phyloP scores from a whole-genome alignment of 1,139 yeast species.

The Protomyces inundatus region DNA sequence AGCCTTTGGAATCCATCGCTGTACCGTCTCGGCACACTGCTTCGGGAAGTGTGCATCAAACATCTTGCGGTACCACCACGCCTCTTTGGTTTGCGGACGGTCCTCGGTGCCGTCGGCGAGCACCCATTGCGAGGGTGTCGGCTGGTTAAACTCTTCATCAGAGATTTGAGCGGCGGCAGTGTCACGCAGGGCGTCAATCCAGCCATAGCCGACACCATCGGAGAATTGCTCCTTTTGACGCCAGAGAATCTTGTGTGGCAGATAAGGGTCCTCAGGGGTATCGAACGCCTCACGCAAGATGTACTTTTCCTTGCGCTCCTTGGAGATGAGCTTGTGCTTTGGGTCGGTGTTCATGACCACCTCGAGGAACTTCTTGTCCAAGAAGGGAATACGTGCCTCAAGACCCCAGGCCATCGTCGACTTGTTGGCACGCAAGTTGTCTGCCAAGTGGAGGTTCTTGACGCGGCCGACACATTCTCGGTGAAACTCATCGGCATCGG shows the following conservation, averaged over 20 bases:
- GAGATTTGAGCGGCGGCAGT: constrained; percentile 79
- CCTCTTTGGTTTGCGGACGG: constrained; percentile 95
- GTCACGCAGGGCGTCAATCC: constrained; percentile 98
- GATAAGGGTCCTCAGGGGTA: constrained; percentile 76
- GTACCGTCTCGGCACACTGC: constrained; percentile 88
- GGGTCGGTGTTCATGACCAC: constrained; percentile 94
- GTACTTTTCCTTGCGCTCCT: constrained; percentile 86
- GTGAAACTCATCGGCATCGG: constrained; percentile 86
- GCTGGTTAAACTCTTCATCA: constrained; percentile 83
- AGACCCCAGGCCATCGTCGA: constrained; percentile 99
- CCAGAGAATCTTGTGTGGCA: constrained; percentile 95
- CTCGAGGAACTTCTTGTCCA: constrained; percentile 87
- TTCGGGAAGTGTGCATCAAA: constrained; percentile 88
- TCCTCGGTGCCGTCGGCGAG: constrained; percentile 53
- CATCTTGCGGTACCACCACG: constrained; percentile 96
- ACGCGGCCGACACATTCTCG: constrained; percentile 91
- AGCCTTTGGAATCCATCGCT: constrained; percentile 99
- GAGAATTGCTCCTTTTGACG: constrained; percentile 99
- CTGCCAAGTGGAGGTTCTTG: constrained; percentile 93
- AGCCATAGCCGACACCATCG: constrained; percentile 98
- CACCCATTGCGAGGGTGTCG: constrained; percentile 80
- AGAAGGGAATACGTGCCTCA: constrained; percentile 98
- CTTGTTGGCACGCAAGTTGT: constrained; percentile 97
- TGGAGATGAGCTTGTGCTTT: constrained; percentile 73
- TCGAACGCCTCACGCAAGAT: constrained; percentile 95